Evolutionary conservation across 1,139 yeast species (phyloP), one percentile per base, ranked within the genome.

Genomic region (Geotrichum siamense): DNA sequence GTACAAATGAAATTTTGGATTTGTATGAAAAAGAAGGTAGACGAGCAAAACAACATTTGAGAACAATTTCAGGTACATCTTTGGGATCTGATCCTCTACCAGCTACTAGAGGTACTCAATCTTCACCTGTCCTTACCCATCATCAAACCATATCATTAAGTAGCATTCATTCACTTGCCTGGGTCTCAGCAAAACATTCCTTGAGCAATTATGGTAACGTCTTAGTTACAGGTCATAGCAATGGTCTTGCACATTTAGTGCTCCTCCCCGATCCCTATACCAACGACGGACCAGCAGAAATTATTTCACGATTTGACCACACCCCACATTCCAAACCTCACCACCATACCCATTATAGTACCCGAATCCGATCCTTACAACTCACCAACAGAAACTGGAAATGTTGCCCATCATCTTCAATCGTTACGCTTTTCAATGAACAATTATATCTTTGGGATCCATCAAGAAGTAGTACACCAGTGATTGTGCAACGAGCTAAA

Each of bases 121-220:
- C 45, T 13, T 58, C 59, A 32, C 47, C 50, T 6, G 68, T 70
- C 36, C 65, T 83, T 45, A 78, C 83, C 15, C 94, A 83, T 63
- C 79, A 81, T 53, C 82, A 80, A 55, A 82, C 93, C 1, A 78
- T 84, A 38, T 62, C 84, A 0, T 67, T 84, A 36, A 86, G 93
- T 1, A 75, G 77, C 48, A 79, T 83, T 32, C 74, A 78, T 52
- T 68, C 79, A 0, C 63, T 82, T 64, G 69, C 75, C 49, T 83
- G 93, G 93, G 72, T 79, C 2, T 60, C 69, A 2, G 67, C 68
- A 27, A 63, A 57, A 29, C 35, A 40, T 9, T 58, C 58, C 2
- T 55, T 62, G 15, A 67, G 68, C 28, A 51, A 57, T 16, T 55
- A 57, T 42, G 65, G 67, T 8, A 65, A 67, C 46, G 64, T 68